Conservation (phyloP, 2,329 filamentous ascomycete genomes). For the Arthrobotrys sphaeroides region DNA sequence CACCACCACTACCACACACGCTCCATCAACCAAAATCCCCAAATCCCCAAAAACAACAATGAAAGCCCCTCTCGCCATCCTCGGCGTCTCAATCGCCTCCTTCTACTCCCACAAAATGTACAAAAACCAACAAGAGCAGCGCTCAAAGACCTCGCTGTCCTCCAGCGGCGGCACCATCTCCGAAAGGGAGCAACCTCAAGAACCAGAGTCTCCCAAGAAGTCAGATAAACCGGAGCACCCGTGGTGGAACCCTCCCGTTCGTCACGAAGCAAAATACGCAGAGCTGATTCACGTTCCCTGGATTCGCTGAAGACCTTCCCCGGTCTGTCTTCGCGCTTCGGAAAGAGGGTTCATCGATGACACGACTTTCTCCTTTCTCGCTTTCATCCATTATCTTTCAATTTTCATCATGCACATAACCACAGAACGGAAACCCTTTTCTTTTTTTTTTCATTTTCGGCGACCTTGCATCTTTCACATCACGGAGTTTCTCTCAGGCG, state of each 20-base stretch:
- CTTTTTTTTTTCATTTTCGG: background rate
- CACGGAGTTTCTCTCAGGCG: background rate
- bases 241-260: constrained; percentile 51
- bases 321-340: too few species aligned
- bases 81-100: constrained; percentile 50
- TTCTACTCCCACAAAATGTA: constrained; percentile 51
- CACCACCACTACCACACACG: background rate
- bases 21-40: background rate
- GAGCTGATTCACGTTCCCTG: constrained; percentile 49
- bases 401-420: background rate
- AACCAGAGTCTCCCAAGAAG: constrained; percentile 10
- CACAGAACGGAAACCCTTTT: background rate
- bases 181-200: constrained; percentile 35
- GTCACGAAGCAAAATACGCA: constrained; percentile 51
- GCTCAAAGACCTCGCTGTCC: constrained; percentile 39
- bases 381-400: background rate
- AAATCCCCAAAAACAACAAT: constrained; percentile 15
- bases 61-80: constrained; percentile 41
- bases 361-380: background rate
- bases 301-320: constrained; percentile 17
- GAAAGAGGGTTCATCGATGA: background rate
- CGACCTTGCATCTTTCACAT: constrained; percentile 15
- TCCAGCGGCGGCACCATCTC: constrained; percentile 4
- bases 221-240: constrained; percentile 16
- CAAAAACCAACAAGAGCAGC: constrained; percentile 47